Conservation (phyloP, 768 basidiomycete species). For the Mycena amicta region DNA sequence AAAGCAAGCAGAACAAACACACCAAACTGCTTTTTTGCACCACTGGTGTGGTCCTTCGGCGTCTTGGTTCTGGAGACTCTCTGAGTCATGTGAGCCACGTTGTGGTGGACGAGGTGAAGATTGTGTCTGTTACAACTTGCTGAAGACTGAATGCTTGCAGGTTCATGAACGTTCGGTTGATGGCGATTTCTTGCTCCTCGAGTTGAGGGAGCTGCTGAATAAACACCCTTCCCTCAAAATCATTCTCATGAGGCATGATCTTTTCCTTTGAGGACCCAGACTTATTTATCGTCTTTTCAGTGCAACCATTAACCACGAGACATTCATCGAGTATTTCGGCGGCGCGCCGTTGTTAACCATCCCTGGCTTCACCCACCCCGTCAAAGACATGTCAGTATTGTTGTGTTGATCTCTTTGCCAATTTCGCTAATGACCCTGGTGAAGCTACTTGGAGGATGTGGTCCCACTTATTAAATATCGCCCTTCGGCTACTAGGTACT, state of each 20-base stretch:
- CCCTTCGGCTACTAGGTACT: slow-evolving; percentile 38
- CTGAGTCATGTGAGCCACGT: slow-evolving; percentile 78
- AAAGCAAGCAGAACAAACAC: slow-evolving; percentile 63
- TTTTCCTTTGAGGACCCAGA: background rate
- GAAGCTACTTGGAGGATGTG: slow-evolving; percentile 83
- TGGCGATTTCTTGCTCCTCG: slow-evolving; percentile 85
- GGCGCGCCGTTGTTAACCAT: slow-evolving; percentile 82
- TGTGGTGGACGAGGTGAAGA: slow-evolving; percentile 82
- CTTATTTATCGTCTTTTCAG: too few species aligned
- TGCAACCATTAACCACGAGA: slow-evolving; percentile 90
- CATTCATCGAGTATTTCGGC: slow-evolving; percentile 81
- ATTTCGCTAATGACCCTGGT: background rate
- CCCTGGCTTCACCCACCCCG: slow-evolving; percentile 80
- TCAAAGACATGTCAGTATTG: slow-evolving; percentile 66
- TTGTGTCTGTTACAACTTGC: background rate
- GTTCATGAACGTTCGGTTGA: slow-evolving; percentile 93
- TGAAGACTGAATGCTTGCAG: slow-evolving; percentile 38
- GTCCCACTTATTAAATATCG: slow-evolving; percentile 60
- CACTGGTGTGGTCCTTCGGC: slow-evolving; percentile 87
- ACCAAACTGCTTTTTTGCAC: slow-evolving; percentile 90
- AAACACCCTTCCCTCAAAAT: slow-evolving; percentile 72
- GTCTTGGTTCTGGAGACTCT: slow-evolving; percentile 73
- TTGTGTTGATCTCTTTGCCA: background rate
- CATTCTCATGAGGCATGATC: slow-evolving; percentile 68
- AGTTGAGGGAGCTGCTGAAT: slow-evolving; percentile 74